These are phyloP conservation scores for Ceratocystis cubensis DNA, from an alignment of 2,329 filamentous ascomycete species.

Conservation along the genomic window DNA sequence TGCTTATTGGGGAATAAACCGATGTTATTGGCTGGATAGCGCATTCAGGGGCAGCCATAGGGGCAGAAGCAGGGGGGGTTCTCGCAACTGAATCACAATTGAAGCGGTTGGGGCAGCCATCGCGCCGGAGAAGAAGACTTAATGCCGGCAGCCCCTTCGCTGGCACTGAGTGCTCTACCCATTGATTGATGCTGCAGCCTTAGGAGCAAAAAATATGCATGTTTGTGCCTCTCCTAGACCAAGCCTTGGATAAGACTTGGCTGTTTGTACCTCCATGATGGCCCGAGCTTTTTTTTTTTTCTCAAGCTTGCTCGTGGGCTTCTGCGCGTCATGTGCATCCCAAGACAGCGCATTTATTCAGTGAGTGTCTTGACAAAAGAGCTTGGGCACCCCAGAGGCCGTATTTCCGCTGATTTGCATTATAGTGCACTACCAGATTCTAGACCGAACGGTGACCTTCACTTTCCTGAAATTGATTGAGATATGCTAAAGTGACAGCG, in stretches of 20 bases:
- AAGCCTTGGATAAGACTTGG: neutral
- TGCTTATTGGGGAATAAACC: neutral
- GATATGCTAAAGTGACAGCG: constrained; percentile 1
- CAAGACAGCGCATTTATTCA: neutral
- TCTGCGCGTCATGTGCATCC: neutral
- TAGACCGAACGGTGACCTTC: neutral
- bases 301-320: neutral
- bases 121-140: neutral
- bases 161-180: too few species aligned
- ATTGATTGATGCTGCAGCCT: neutral
- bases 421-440: neutral
- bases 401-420: neutral
- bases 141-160: neutral
- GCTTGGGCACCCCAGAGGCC: neutral
- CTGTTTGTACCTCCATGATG: neutral
- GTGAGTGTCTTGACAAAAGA: neutral
- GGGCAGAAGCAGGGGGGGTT: neutral
- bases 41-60: neutral
- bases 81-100: neutral
- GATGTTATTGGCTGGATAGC: neutral
- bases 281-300: neutral
- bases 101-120: neutral
- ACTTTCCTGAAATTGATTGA: neutral
- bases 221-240: neutral
- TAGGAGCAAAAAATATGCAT: neutral